A percentile compares a stretch with the other conserved stretches of the same genome.
phyloP scores from a whole-genome alignment of 805 yeast species.

The Candida ovalis region DNA sequence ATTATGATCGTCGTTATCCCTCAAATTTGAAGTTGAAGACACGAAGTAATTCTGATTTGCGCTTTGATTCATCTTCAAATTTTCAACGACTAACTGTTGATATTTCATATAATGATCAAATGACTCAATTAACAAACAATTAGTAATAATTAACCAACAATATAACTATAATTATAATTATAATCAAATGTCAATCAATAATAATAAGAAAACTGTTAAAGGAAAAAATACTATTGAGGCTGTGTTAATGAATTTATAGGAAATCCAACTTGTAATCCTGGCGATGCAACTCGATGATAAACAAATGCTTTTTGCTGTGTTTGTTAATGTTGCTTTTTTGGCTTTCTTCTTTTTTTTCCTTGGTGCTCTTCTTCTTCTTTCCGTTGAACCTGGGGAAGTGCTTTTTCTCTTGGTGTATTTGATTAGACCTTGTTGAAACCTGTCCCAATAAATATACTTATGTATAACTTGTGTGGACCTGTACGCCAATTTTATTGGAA shows the following conservation, averaged over 20 bases:
- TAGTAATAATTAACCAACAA: background rate
- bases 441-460: background rate
- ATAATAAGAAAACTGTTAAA: background rate
- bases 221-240: background rate
- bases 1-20: conserved; percentile 14
- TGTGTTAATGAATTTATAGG: background rate
- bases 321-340: too few species aligned
- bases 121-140: conserved; percentile 10
- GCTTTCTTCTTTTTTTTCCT: background rate
- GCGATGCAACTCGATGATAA: background rate
- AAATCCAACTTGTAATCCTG: background rate
- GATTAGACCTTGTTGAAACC: too few species aligned
- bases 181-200: too few species aligned
- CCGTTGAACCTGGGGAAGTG: too few species aligned
- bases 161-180: too few species aligned
- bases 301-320: too few species aligned
- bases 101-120: conserved; percentile 1
- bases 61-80: background rate
- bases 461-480: too few species aligned
- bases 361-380: background rate
- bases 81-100: conserved; percentile 3
- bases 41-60: conserved; percentile 5
- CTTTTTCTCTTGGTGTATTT: too few species aligned
- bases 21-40: conserved; percentile 17
- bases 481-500: too few species aligned